A percentile compares a stretch with the other conserved stretches of the same genome.
Evolutionary conservation across 208 protist species (phyloP).

Genomic region (Trypanosoma caninum): DNA sequence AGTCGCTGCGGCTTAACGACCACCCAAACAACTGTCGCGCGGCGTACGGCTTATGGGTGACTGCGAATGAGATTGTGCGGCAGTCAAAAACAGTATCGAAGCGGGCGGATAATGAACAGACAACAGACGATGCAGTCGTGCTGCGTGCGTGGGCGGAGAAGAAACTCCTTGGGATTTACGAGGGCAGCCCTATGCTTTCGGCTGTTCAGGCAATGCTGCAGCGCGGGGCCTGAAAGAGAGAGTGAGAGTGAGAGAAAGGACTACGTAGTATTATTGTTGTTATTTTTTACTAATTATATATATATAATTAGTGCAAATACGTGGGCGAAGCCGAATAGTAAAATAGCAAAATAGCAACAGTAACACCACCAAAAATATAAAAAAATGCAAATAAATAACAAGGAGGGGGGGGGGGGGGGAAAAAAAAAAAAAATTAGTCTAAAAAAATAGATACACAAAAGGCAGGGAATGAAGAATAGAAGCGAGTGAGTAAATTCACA

Average conservation of each 20-base stretch:
- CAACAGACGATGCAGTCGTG: constrained; percentile 38
- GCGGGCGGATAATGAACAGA: constrained; percentile 34
- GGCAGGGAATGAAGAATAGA: not conserved
- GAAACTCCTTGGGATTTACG: constrained; percentile 74
- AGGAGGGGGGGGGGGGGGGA: not conserved
- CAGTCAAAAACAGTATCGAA: constrained; percentile 30
- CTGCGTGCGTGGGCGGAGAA: constrained; percentile 54
- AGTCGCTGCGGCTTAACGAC: constrained; percentile 73
- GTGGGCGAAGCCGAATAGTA: no score
- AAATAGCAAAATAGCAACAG: not conserved
- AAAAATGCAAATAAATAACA: constrained; percentile 2
- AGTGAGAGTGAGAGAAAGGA: no score
- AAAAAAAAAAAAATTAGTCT: not conserved
- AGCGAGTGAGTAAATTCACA: no score
- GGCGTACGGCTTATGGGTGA: constrained; percentile 71
- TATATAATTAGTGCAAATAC: no score
- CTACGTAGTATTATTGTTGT: no score
- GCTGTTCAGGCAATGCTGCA: constrained; percentile 62
- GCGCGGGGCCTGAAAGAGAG: constrained; percentile 25
- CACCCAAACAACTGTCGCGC: constrained; percentile 73
- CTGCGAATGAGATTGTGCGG: constrained; percentile 46
- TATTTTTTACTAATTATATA: no score
- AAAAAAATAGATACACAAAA: not conserved
- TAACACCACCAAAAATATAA: not conserved
- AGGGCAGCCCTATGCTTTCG: constrained; percentile 56